These are phyloP conservation scores for Sclerotinia spermophila DNA, from an alignment of 2,329 filamentous ascomycete species.

Conservation along the genomic window DNA sequence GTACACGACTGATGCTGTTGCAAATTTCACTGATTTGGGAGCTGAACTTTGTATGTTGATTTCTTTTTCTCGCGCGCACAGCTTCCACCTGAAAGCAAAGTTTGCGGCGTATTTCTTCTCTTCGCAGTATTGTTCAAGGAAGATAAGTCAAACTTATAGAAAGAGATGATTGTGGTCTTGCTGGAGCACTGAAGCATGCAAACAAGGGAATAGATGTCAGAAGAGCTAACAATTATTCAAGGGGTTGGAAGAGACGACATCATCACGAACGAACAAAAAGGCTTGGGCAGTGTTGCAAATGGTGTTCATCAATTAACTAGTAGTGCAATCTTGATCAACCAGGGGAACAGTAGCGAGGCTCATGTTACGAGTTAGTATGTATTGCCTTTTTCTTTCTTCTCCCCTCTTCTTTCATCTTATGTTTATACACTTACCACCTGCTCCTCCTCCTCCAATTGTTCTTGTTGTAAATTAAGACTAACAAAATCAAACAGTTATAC, in stretches of 20 bases:
- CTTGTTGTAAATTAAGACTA: neutral
- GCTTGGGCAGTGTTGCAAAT: neutral
- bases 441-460: no score
- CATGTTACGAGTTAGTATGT: constrained; percentile 14
- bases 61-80: no score
- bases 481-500: neutral
- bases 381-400: neutral
- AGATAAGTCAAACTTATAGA: neutral
- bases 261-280: neutral
- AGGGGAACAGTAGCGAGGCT: neutral
- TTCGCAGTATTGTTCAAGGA: neutral
- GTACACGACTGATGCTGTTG: constrained; percentile 6
- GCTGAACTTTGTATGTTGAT: constrained; percentile 13
- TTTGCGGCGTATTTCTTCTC: neutral
- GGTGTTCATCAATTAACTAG: constrained; percentile 10
- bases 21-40: constrained; percentile 9
- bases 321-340: constrained; percentile 10
- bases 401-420: neutral
- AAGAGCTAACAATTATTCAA: neutral
- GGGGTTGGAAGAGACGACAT: constrained; percentile 1
- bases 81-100: neutral
- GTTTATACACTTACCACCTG: neutral
- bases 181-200: neutral
- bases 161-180: neutral
- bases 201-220: neutral